Evolutionary conservation across 2,329 filamentous ascomycete genomes (phyloP).

Genomic region (Fusarium buxicola): DNA sequence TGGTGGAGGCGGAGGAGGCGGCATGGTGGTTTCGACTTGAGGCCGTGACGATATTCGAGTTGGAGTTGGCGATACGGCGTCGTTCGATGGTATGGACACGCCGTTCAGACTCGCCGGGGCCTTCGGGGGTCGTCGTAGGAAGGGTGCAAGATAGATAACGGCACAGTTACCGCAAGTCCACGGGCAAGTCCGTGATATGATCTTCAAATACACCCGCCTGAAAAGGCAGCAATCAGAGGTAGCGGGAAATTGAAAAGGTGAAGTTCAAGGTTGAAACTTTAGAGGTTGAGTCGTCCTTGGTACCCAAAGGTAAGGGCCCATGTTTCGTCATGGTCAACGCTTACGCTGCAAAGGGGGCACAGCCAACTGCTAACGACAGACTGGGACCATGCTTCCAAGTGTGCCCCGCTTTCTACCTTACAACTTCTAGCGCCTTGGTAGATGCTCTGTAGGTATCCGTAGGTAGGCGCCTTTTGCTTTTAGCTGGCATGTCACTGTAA

Average conservation of each 20-base stretch:
- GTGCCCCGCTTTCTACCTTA: slow-evolving; percentile 34
- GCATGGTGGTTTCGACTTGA: slow-evolving; percentile 46
- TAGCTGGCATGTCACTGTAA: slow-evolving; percentile 21
- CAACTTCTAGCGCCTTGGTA: slow-evolving; percentile 27
- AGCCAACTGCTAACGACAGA: slow-evolving; percentile 37
- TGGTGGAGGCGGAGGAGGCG: slow-evolving; percentile 76
- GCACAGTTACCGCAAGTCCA: slow-evolving; percentile 7
- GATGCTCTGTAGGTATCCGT: too few relatives aligned
- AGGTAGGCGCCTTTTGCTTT: slow-evolving; percentile 6
- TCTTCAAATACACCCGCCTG: neutral
- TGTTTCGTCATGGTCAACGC: slow-evolving; percentile 47
- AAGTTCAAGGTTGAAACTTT: slow-evolving; percentile 25
- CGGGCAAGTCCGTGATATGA: slow-evolving; percentile 1
- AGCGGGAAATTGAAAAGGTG: slow-evolving; percentile 8
- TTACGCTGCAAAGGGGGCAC: slow-evolving; percentile 44
- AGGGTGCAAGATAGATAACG: slow-evolving; percentile 17
- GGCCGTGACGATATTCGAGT: slow-evolving; percentile 10
- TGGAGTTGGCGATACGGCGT: slow-evolving; percentile 27
- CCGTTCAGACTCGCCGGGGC: slow-evolving; percentile 16
- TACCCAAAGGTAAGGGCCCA: slow-evolving; percentile 33
- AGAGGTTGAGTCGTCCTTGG: slow-evolving; percentile 26
- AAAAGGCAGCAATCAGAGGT: slow-evolving; percentile 4
- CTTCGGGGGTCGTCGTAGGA: slow-evolving; percentile 27
- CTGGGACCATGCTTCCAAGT: too few relatives aligned
- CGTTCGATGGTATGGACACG: slow-evolving; percentile 27